phyloP scores from a whole-genome alignment of 1,284 basidiomycete genomes.

The Inonotus hispidus region DNA sequence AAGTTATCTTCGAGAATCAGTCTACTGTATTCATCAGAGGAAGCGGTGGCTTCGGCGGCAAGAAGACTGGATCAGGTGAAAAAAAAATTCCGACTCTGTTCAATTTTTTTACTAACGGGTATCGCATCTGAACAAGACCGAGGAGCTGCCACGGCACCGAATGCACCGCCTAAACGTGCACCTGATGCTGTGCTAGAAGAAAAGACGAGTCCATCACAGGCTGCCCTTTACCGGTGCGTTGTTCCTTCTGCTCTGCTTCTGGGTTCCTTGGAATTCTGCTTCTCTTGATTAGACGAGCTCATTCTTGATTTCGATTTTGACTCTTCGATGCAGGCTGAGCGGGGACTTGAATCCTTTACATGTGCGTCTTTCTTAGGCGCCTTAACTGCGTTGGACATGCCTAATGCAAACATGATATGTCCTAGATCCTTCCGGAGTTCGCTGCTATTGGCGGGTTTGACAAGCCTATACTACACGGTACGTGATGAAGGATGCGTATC shows the following conservation, averaged over 20 bases:
- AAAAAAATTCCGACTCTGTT: conserved; percentile 9
- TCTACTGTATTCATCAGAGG: conserved; percentile 92
- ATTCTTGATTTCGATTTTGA: background rate
- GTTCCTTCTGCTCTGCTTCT: background rate
- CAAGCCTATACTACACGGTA: conserved; percentile 78
- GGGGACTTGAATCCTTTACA: conserved; percentile 93
- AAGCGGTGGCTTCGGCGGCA: conserved; percentile 93
- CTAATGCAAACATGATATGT: background rate
- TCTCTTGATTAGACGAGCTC: conserved; percentile 12
- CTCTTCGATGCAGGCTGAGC: conserved; percentile 52
- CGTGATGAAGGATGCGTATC: conserved; percentile 1
- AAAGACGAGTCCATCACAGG: conserved; percentile 77
- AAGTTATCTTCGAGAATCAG: conserved; percentile 89
- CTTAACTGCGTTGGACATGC: background rate
- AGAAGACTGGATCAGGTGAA: conserved; percentile 75
- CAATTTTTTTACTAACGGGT: background rate
- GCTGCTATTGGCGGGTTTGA: conserved; percentile 94
- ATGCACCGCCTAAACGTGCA: conserved; percentile 75
- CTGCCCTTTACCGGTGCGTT: conserved; percentile 80
- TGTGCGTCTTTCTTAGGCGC: conserved; percentile 36
- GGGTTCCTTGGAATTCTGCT: background rate
- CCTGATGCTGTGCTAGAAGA: conserved; percentile 87
- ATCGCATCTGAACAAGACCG: conserved; percentile 55
- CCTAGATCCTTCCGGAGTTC: conserved; percentile 86
- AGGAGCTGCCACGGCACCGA: conserved; percentile 82